Evolutionary conservation across 2,329 filamentous ascomycete genomes (phyloP).

Genomic region (Colletotrichum neosansevieriae): DNA sequence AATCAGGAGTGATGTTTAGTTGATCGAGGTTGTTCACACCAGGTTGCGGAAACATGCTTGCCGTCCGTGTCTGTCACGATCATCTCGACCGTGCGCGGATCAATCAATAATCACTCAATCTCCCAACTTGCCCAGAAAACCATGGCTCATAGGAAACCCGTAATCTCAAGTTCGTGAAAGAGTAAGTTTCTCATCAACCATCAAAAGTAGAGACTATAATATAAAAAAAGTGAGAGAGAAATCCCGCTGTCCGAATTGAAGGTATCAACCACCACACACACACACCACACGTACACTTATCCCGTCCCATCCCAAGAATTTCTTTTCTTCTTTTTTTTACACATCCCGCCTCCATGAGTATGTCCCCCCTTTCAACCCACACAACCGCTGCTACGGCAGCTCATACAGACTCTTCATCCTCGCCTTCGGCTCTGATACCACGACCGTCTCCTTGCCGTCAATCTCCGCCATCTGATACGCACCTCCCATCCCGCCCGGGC

Average conservation of each 20-base stretch:
- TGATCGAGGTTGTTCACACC: not conserved
- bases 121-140: not conserved
- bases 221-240: not conserved
- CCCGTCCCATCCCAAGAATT: not conserved
- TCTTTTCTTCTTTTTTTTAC: no score
- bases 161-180: constrained; percentile 7
- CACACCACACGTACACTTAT: not conserved
- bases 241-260: constrained; percentile 26
- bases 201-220: not conserved
- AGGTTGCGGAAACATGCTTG: not conserved
- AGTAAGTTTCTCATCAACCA: constrained; percentile 26
- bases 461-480: constrained; percentile 36
- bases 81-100: not conserved
- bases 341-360: not conserved
- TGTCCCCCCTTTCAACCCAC: not conserved
- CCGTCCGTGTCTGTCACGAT: not conserved
- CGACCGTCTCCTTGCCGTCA: constrained; percentile 32
- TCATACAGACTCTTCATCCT: constrained; percentile 36
- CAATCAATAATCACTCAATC: not conserved
- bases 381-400: constrained; percentile 20
- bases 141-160: no score
- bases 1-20: not conserved
- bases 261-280: constrained; percentile 16
- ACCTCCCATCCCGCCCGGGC: constrained; percentile 19
- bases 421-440: constrained; percentile 8